Conservation (phyloP, 257 asterid species). For the Dorcoceras hygrometricum region DNA sequence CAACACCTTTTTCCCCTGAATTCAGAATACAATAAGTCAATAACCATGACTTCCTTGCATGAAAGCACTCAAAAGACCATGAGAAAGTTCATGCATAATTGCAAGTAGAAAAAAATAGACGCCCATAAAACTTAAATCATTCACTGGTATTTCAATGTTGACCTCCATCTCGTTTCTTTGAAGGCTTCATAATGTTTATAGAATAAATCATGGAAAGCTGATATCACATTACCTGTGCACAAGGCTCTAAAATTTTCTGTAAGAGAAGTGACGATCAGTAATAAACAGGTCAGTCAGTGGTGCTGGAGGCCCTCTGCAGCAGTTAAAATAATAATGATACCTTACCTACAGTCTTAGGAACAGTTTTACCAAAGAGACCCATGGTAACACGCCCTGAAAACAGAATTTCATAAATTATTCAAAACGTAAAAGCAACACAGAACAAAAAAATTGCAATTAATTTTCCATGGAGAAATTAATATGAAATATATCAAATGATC, state of each 20-base stretch:
- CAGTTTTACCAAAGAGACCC: slow-evolving; percentile 94
- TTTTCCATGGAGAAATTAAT: background rate
- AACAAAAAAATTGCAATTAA: background rate
- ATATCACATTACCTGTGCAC: slow-evolving; percentile 63
- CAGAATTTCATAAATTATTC: slow-evolving; percentile 15
- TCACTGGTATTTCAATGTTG: background rate
- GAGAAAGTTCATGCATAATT: background rate
- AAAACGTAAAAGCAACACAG: background rate
- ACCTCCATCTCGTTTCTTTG: background rate
- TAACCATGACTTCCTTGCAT: slow-evolving; percentile 1
- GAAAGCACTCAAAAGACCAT: background rate
- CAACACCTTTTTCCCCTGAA: slow-evolving; percentile 88
- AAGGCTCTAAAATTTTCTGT: slow-evolving; percentile 94
- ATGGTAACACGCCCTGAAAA: slow-evolving; percentile 76
- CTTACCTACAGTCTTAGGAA: slow-evolving; percentile 92
- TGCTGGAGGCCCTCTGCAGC: slow-evolving; percentile 3
- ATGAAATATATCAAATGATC: background rate
- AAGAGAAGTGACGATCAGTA: slow-evolving; percentile 27
- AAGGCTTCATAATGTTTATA: background rate
- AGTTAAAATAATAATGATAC: slow-evolving; percentile 11
- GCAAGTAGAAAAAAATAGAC: background rate
- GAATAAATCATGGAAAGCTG: background rate
- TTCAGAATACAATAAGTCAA: slow-evolving; percentile 15
- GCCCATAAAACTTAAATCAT: background rate
- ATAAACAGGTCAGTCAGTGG: background rate